These are phyloP conservation scores for Stagonosporopsis vannaccii DNA, from an alignment of 2,329 filamentous ascomycete genomes.

Conservation along the genomic window DNA sequence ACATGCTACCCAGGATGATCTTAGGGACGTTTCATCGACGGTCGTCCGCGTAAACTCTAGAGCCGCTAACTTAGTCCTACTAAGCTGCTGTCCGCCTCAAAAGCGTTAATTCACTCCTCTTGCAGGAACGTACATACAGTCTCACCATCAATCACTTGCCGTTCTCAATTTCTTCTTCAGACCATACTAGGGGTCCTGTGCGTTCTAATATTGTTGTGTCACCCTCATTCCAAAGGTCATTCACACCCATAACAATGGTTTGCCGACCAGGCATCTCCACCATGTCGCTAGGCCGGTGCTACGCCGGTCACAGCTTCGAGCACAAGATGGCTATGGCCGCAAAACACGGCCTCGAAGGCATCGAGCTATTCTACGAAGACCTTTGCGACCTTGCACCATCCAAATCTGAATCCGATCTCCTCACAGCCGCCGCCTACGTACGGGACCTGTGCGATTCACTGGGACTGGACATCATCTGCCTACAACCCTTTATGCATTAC, in stretches of 20 bases:
- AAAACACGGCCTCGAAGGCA: slow-evolving; percentile 69
- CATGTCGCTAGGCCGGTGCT: slow-evolving; percentile 77
- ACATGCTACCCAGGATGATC: slow-evolving; percentile 5
- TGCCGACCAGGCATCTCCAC: slow-evolving; percentile 74
- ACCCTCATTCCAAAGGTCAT: neutral
- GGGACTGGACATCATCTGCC: slow-evolving; percentile 66
- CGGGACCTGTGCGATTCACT: slow-evolving; percentile 64
- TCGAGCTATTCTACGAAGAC: slow-evolving; percentile 83
- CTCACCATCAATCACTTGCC: neutral
- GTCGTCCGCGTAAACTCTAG: slow-evolving; percentile 19
- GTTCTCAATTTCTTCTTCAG: neutral
- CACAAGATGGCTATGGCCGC: slow-evolving; percentile 74
- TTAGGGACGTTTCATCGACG: slow-evolving; percentile 11
- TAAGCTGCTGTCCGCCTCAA: slow-evolving; percentile 9
- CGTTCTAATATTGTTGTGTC: neutral
- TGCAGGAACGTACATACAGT: slow-evolving; percentile 2
- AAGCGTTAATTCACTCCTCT: slow-evolving; percentile 12
- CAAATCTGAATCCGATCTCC: slow-evolving; percentile 55
- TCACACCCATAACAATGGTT: slow-evolving; percentile 48
- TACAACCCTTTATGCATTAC: slow-evolving; percentile 81
- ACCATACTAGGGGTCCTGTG: neutral
- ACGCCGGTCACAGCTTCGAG: slow-evolving; percentile 68
- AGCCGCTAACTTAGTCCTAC: slow-evolving; percentile 2
- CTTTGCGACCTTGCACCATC: slow-evolving; percentile 66
- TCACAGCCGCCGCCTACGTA: slow-evolving; percentile 66